Percentiles rank a stretch among this genome's conserved stretches.
phyloP scores from a whole-genome alignment of 2,329 filamentous ascomycete genomes.

The Macrophomina tecta region DNA sequence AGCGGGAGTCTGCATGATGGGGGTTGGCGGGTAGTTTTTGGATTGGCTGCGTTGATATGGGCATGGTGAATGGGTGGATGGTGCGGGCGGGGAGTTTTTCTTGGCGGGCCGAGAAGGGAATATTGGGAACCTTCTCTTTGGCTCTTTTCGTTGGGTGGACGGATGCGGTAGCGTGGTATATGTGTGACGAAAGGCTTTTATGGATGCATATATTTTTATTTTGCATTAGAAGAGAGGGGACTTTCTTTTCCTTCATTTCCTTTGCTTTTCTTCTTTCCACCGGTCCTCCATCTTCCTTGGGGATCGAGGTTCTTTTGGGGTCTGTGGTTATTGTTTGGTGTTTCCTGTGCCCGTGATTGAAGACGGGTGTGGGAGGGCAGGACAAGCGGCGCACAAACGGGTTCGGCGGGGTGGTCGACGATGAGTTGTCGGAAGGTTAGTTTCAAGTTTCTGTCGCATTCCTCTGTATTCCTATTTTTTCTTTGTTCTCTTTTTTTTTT shows the following conservation, averaged over 20 bases:
- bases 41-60: background rate
- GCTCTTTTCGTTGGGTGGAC: background rate
- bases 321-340: background rate
- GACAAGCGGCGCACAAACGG: constrained; percentile 5
- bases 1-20: background rate
- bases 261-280: background rate
- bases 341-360: background rate
- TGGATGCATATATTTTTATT: constrained; percentile 9
- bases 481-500: background rate
- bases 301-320: background rate
- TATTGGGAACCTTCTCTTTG: background rate
- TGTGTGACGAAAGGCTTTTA: background rate
- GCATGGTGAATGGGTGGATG: background rate
- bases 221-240: constrained; percentile 15
- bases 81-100: no score
- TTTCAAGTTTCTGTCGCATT: no score
- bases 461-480: no score
- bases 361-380: background rate
- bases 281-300: no score
- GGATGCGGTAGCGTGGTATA: background rate
- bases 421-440: background rate
- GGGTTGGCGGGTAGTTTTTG: background rate
- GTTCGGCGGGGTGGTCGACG: background rate
- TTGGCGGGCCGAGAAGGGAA: background rate
- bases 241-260: background rate